Conservation (phyloP, 345 rosid genomes). For the Cardamine resedifolia region DNA sequence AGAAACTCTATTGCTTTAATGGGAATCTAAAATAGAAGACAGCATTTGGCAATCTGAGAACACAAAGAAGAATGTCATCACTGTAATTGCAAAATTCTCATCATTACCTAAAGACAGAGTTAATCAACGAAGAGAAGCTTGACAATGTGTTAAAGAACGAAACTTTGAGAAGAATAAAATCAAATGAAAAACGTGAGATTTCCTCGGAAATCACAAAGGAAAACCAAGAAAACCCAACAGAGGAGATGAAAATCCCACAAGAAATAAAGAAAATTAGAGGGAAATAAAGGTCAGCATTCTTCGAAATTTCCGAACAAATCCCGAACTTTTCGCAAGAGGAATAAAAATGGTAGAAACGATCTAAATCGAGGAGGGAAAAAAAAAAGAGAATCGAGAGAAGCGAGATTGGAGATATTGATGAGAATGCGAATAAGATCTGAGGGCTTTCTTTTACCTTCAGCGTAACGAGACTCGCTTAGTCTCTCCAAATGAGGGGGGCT, state of each 20-base stretch:
- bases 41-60: neutral
- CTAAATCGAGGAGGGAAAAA: neutral
- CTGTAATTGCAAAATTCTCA: slow-evolving; percentile 1
- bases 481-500: slow-evolving; percentile 5
- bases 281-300: slow-evolving; percentile 26
- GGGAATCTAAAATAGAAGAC: slow-evolving; percentile 1
- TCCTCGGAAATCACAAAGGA: neutral
- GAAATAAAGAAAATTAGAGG: slow-evolving; percentile 6
- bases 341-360: neutral
- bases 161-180: slow-evolving; percentile 7
- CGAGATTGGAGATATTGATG: neutral
- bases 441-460: neutral
- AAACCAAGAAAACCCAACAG: neutral
- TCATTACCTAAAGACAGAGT: slow-evolving; percentile 21
- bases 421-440: slow-evolving; percentile 32
- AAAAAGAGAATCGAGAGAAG: neutral
- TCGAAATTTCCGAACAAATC: neutral
- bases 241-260: neutral
- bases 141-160: slow-evolving; percentile 19
- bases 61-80: slow-evolving; percentile 18
- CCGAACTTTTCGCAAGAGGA: neutral
- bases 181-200: slow-evolving; percentile 9
- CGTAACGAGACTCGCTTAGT: slow-evolving; percentile 27
- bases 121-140: slow-evolving; percentile 4
- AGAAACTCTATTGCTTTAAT: neutral